Conservation (phyloP, 1,139 yeast species). For the Trichomonascaceae sp. region DNA sequence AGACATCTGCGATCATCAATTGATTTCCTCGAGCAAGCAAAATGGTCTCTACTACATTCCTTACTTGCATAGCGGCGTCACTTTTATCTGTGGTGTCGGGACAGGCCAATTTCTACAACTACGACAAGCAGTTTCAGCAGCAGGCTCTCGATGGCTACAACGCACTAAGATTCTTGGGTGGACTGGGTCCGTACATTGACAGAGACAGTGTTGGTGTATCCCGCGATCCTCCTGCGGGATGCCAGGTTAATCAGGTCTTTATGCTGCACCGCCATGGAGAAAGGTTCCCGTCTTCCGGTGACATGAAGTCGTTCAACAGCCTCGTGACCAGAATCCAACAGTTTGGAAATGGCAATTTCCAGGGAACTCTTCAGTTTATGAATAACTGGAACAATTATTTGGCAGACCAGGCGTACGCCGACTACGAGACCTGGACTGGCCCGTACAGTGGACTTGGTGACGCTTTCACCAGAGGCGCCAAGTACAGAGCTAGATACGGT, state of each 20-base stretch:
- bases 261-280: slow-evolving; percentile 63
- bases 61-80: too few species aligned
- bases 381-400: slow-evolving; percentile 27
- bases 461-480: slow-evolving; percentile 22
- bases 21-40: too few species aligned
- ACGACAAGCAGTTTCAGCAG: slow-evolving; percentile 23
- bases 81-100: too few species aligned
- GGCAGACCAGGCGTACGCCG: slow-evolving; percentile 16
- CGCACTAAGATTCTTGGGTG: slow-evolving; percentile 27
- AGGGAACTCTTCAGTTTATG: slow-evolving; percentile 28
- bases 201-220: slow-evolving; percentile 33
- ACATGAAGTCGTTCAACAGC: too few species aligned
- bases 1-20: too few species aligned
- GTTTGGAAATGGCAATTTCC: slow-evolving; percentile 13
- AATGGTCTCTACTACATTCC: too few species aligned
- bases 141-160: slow-evolving; percentile 20
- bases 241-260: slow-evolving; percentile 51
- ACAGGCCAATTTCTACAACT: too few species aligned
- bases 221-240: slow-evolving; percentile 34
- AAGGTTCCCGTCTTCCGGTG: slow-evolving; percentile 37
- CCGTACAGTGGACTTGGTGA: slow-evolving; percentile 25
- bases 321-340: slow-evolving; percentile 10
- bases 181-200: slow-evolving; percentile 33
- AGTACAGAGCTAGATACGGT: slow-evolving; percentile 25
- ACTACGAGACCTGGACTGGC: slow-evolving; percentile 22